Evolutionary conservation across 805 yeast species (phyloP).

Genomic region (Saturnispora mendoncae): DNA sequence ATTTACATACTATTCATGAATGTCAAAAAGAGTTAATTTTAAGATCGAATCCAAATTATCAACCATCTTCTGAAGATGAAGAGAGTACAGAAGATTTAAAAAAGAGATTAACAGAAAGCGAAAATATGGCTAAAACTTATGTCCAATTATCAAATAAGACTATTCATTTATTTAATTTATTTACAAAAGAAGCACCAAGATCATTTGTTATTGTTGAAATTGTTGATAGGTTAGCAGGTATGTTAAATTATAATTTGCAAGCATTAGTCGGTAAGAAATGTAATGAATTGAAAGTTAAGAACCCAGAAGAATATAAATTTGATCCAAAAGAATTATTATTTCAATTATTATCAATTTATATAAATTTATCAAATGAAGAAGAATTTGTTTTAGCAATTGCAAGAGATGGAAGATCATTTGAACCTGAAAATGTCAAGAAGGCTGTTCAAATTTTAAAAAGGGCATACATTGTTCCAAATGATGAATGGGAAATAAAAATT

Average conservation of each 20-base stretch:
- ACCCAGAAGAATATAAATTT: conserved; percentile 77
- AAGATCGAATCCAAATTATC: conserved; percentile 30
- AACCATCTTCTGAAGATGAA: conserved; percentile 26
- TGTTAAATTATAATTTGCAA: conserved; percentile 86
- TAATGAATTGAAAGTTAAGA: conserved; percentile 72
- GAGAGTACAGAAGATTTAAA: conserved; percentile 57
- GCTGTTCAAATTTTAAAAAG: conserved; percentile 59
- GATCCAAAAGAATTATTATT: conserved; percentile 66
- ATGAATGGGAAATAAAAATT: conserved; percentile 43
- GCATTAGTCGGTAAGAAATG: conserved; percentile 96
- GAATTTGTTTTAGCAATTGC: conserved; percentile 76
- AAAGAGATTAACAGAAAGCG: conserved; percentile 50
- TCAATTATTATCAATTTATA: conserved; percentile 65
- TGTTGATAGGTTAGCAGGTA: conserved; percentile 89
- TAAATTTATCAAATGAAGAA: conserved; percentile 55
- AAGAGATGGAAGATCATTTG: conserved; percentile 85
- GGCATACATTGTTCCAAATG: conserved; percentile 40
- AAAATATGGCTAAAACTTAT: conserved; percentile 69
- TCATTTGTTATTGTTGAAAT: conserved; percentile 84
- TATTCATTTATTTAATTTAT: conserved; percentile 65
- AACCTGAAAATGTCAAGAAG: conserved; percentile 52
- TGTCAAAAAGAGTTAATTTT: conserved; percentile 56
- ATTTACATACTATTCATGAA: conserved; percentile 67
- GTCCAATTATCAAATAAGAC: conserved; percentile 81
- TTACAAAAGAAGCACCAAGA: conserved; percentile 76